Base-by-base conservation (phyloP, 179 eudicot genomes). In the Drosera spatulata region DNA sequence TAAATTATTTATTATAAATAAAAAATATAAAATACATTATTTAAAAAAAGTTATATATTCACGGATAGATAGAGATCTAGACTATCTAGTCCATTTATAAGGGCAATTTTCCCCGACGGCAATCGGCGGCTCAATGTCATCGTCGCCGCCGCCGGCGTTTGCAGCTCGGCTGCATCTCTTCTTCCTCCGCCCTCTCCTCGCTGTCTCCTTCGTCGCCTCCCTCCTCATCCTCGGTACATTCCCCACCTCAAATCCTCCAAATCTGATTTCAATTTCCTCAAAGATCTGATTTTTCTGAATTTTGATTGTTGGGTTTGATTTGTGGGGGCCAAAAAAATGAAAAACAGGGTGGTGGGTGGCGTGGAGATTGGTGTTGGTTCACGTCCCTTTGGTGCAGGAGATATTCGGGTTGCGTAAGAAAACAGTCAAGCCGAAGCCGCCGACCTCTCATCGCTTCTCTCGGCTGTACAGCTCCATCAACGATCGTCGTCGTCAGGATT, bases 351-450 rank as follows among this genome's bases (percentile, higher is more conserved):
- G 96, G 96, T 76, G 68, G 47, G 63, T 85, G 74, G 94, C 96
- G 3, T 88, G 94, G 90, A 85, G 85, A 74, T 76, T 82, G 59
- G 88, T 88, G 3, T 66, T 88, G 66, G 94, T 88, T 44, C 94
- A 88, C 62, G 94, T 88, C 51, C 96, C 96, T 61, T 61, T 88
- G 68, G 87, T 88, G 53, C 96, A 85, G 64, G 96, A 88, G 64
- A 75, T 88, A 37, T 85, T 85, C 53, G 90, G 94, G 40, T 65
- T 88, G 55, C 82, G 85, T 37, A 83, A 85, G 45, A 88, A 85
- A 49, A 66, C 79, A 39, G 56, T 75, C 4, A 81, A 75, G 60
- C 79, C 79, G 2, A 82, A 77, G 59, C 83, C 85, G 38, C 69
- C 75, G 15, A 73, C 76, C 6, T 75, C 76, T 48, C 63, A 94